Base-by-base conservation (phyloP, 345 rosid genomes). In the Salix exigua region DNA sequence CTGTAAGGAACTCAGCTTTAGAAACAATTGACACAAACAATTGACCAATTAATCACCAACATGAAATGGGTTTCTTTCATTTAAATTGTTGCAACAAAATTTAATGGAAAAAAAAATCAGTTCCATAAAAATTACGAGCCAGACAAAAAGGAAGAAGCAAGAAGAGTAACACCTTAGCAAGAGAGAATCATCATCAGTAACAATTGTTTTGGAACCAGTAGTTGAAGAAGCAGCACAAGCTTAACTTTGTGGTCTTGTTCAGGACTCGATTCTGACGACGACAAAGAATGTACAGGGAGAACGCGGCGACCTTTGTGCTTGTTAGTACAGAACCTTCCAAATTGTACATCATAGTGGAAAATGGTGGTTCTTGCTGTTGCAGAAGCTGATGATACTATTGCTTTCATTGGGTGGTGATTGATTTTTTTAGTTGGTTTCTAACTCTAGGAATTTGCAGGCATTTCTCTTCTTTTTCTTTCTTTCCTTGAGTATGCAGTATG, bases 171-270 rank as follows among this genome's bases (percentile, higher is more conserved):
- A 93, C 98, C 95, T 94, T 91, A 68, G 95, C 93, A 31, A 94
- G 86, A 74, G 95, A 77, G 82, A 94, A 89, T 87, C 98, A 17
- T 90, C 91, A 64, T 94, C 98, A 69, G 92, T 69, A 71, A 91
- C 88, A 72, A 85, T 30, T 58, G 87, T 40, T 68, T 88, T 88
- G 73, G 83, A 80, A 26, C 85, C 73, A 79, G 90, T 73, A 2
- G 86, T 53, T 60, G 88, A 51, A 25, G 92, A 38, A 75, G 91
- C 61, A 42, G 97, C 80, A 63, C 73, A 2, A 87, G 73, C 53
- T 72, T 85, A 8, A 76, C 23, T 30, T 48, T 66, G 66, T 63
- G 53, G 40, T 63, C 80, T 55, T 76, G 73, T 55, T 33, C 70
- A 67, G 81, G 66, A 66, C 40, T 66, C 61, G 69, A 26, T 18